Evolutionary conservation across 352 stramenopile genomes (phyloP).

Genomic region (Elongisporangium anandrum): DNA sequence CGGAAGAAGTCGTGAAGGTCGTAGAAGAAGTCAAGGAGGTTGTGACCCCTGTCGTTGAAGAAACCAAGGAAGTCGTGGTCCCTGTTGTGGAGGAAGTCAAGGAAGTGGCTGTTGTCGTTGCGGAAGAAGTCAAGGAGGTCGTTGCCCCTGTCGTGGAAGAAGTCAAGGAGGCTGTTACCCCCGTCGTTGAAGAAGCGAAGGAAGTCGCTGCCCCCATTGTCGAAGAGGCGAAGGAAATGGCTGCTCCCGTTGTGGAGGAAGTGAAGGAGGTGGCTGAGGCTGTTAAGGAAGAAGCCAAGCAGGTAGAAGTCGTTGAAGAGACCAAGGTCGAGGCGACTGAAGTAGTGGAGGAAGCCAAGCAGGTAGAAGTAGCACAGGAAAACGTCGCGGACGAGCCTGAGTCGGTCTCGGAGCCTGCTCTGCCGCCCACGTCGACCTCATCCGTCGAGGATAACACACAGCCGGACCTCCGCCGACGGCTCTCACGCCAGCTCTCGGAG

Average conservation of each 20-base stretch:
- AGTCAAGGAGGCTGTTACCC: background rate
- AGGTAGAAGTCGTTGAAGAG: conserved; percentile 4
- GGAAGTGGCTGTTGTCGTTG: background rate
- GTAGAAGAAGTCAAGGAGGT: conserved; percentile 2
- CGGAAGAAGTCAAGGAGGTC: conserved; percentile 3
- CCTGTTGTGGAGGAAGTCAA: background rate
- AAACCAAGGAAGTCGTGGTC: background rate
- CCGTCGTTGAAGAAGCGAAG: conserved; percentile 1
- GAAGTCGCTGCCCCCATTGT: background rate
- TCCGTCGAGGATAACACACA: conserved; percentile 19
- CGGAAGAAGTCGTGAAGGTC: conserved; percentile 2
- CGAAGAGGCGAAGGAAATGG: background rate
- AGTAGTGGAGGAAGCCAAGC: conserved; percentile 3
- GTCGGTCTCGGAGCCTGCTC: conserved; percentile 14
- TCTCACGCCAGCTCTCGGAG: conserved; percentile 35
- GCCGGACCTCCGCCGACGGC: conserved; percentile 14
- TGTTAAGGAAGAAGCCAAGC: conserved; percentile 6
- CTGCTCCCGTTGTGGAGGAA: conserved; percentile 1
- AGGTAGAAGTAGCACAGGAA: conserved; percentile 23
- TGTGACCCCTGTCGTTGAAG: background rate
- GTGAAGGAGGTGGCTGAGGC: background rate
- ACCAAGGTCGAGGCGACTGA: conserved; percentile 3
- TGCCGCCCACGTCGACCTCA: conserved; percentile 14
- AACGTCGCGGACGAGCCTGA: conserved; percentile 17
- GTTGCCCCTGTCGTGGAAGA: background rate